Conservation (phyloP, 768 basidiomycete species). For the Pisolithus marmoratus region DNA sequence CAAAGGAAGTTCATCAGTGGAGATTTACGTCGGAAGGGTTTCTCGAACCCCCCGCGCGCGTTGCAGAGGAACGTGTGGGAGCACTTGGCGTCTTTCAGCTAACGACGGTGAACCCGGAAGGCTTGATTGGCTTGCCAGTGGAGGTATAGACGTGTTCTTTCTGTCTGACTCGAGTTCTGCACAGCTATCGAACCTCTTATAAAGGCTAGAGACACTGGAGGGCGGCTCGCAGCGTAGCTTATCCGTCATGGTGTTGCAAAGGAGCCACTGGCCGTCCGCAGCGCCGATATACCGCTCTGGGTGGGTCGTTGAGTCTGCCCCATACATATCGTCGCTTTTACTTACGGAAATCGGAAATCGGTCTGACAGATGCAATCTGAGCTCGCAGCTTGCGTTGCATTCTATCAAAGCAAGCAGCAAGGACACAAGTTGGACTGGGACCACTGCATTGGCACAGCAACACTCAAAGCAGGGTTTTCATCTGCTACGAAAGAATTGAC, state of each 20-base stretch:
- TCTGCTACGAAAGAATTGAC: slow-evolving; percentile 77
- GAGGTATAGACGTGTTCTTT: slow-evolving; percentile 31
- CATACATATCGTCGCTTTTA: not conserved
- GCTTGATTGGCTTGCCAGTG: slow-evolving; percentile 39
- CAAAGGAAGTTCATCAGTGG: slow-evolving; percentile 40
- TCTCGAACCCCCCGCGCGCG: slow-evolving; percentile 44
- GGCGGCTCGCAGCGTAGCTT: slow-evolving; percentile 44
- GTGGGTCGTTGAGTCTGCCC: slow-evolving; percentile 30
- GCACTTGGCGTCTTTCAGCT: slow-evolving; percentile 40
- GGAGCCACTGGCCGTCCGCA: slow-evolving; percentile 83
- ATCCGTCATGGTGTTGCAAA: slow-evolving; percentile 78
- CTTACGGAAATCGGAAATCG: slow-evolving; percentile 5
- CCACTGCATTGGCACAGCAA: slow-evolving; percentile 80
- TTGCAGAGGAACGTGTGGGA: slow-evolving; percentile 54
- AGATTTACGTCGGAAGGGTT: slow-evolving; percentile 42
- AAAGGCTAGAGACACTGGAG: slow-evolving; percentile 36
- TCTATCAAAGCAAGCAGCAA: slow-evolving; percentile 76
- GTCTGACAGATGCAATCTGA: slow-evolving; percentile 63
- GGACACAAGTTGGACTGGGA: slow-evolving; percentile 80
- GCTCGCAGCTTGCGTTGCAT: slow-evolving; percentile 53
- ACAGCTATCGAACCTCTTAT: slow-evolving; percentile 53
- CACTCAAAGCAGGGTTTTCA: slow-evolving; percentile 64
- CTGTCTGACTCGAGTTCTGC: slow-evolving; percentile 3
- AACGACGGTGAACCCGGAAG: slow-evolving; percentile 42
- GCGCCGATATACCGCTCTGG: slow-evolving; percentile 48